A percentile compares a stretch with the other conserved stretches of the same genome.
phyloP scores from a whole-genome alignment of 2,329 filamentous ascomycete genomes.

The Lithohypha guttulata region DNA sequence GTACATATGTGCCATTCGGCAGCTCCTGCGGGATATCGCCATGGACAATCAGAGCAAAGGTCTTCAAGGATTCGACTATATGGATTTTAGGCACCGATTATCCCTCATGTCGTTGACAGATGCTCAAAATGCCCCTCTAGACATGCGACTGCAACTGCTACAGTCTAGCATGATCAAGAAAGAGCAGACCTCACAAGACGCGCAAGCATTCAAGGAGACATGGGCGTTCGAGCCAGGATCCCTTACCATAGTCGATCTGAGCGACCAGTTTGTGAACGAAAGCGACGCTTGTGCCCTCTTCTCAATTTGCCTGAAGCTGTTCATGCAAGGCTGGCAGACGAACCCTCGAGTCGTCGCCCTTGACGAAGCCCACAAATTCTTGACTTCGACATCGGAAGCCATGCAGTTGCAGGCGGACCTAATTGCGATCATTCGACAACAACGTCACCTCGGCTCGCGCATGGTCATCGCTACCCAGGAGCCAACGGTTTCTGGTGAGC shows the following conservation, averaged over 20 bases:
- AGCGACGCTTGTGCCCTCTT: conserved; percentile 61
- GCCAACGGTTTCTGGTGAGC: conserved; percentile 55
- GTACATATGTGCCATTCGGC: conserved; percentile 40
- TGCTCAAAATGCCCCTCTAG: conserved; percentile 45
- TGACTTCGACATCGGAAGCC: conserved; percentile 48
- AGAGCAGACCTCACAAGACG: neutral
- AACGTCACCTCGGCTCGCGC: conserved; percentile 57
- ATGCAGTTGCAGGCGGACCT: conserved; percentile 51
- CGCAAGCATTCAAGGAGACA: conserved; percentile 6
- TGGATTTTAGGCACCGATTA: conserved; percentile 27
- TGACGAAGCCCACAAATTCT: conserved; percentile 71
- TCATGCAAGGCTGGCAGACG: conserved; percentile 44
- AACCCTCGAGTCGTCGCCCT: conserved; percentile 55
- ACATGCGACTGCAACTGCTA: conserved; percentile 50
- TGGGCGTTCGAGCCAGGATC: conserved; percentile 35
- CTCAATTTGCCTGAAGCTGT: conserved; percentile 57
- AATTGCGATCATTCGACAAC: conserved; percentile 53
- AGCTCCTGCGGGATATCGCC: conserved; percentile 43
- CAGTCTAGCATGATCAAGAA: conserved; percentile 49
- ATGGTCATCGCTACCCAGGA: conserved; percentile 69
- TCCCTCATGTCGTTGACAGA: neutral
- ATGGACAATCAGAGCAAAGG: conserved; percentile 28
- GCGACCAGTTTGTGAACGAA: conserved; percentile 57
- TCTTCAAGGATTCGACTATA: conserved; percentile 34
- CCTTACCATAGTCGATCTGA: conserved; percentile 61